Conservation (phyloP, 129 eudicot genomes). For the Arctium lappa region DNA sequence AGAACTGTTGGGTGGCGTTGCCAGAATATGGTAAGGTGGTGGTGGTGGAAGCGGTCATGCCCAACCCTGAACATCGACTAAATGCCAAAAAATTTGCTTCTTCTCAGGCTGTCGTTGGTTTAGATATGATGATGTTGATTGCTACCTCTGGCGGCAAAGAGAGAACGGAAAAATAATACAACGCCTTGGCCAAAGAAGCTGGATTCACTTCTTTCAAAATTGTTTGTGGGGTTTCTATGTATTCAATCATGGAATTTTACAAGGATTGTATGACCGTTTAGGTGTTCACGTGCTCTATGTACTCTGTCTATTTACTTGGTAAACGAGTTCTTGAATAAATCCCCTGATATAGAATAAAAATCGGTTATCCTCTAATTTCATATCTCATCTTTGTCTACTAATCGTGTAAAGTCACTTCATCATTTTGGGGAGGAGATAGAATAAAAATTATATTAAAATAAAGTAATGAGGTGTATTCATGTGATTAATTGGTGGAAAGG, state of each 20-base stretch:
- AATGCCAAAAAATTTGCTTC: background rate
- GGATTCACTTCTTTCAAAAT: conserved; percentile 24
- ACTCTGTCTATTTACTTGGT: too few species aligned
- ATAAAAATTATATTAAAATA: too few species aligned
- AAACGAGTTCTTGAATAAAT: too few species aligned
- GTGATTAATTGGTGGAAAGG: background rate
- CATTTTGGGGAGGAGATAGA: too few species aligned
- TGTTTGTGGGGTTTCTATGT: conserved; percentile 7
- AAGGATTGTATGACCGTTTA: background rate
- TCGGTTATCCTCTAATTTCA: too few species aligned
- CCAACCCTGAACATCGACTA: conserved; percentile 18
- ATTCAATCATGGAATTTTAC: conserved; percentile 35
- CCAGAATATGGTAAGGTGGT: conserved; percentile 37
- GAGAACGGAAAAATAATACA: conserved; percentile 30
- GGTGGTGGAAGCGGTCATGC: conserved; percentile 31
- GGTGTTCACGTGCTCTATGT: too few species aligned
- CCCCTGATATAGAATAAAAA: too few species aligned
- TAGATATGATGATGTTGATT: conserved; percentile 33
- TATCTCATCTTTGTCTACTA: too few species aligned
- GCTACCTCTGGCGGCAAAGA: conserved; percentile 38
- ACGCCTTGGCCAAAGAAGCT: conserved; percentile 29
- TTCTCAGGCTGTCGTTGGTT: background rate
- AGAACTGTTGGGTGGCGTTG: conserved; percentile 34
- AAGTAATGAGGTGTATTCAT: too few species aligned
- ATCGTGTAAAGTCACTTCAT: too few species aligned